Evolutionary conservation across 75 land plant genomes (phyloP).

Genomic region (Pinus taeda): DNA sequence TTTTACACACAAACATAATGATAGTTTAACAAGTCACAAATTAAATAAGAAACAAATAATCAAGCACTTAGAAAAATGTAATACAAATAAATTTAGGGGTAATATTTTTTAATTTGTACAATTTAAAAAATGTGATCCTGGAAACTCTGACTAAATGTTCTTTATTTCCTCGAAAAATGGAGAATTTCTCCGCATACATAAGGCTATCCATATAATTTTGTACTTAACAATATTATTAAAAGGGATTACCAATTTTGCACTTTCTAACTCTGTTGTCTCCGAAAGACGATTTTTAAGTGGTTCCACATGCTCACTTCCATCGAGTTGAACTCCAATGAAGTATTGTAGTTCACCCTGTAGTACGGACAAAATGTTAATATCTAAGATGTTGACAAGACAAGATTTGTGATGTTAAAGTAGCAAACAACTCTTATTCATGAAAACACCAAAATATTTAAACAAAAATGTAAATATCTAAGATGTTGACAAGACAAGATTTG

Average conservation of each 20-base stretch:
- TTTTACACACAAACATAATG: not conserved
- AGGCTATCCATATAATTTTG: not conserved
- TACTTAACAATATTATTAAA: not conserved
- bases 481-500: not conserved
- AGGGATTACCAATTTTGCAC: conserved; percentile 70
- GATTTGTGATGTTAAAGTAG: not conserved
- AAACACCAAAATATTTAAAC: not conserved
- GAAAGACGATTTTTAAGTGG: conserved; percentile 81
- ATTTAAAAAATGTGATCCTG: not conserved
- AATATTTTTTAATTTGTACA: not conserved
- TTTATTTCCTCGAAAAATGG: not conserved
- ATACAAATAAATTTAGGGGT: not conserved
- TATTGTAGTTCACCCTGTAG: conserved; percentile 93
- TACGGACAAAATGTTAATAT: not conserved
- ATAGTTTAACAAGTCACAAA: not conserved
- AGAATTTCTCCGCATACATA: not conserved
- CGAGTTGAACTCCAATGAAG: conserved; percentile 98
- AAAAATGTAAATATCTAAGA: not conserved
- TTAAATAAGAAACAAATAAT: not conserved
- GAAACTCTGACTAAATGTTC: not conserved
- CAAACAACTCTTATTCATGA: not conserved
- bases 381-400: not conserved
- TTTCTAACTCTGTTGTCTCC: conserved; percentile 66
- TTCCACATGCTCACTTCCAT: conserved; percentile 95
- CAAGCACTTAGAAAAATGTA: not conserved